Evolutionary conservation across 1,284 basidiomycete species (phyloP), one percentile per base, ranked within the genome.

Genomic region (Ceratobasidium sp.): DNA sequence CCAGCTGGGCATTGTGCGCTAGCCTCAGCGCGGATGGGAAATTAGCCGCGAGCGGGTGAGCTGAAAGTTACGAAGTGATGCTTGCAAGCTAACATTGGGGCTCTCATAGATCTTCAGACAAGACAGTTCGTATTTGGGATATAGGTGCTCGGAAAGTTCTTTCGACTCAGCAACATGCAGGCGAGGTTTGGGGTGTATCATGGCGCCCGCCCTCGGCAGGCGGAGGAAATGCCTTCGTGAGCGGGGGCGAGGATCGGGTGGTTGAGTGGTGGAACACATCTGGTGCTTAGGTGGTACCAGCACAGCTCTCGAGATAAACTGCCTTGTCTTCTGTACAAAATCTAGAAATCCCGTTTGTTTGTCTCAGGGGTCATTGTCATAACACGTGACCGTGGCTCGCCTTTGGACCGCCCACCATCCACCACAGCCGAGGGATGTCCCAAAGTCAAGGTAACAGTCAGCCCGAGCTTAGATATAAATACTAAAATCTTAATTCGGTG

Each of bases 91-190:
- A 3, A 61, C 46, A 21, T 41, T 21, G 35, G 23, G 21, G 47
- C 62, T 23, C 21, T 18, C 30, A 38, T 76, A 93, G 92, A 14
- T 93, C 92, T 54, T 91, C 93, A 14, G 94, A 96, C 81, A 91
- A 90, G 79, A 89, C 88, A 1, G 88, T 94, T 77, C 94, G 94
- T 79, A 87, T 96, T 2, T 96, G 94, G 94, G 94, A 96, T 78
- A 86, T 96, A 55, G 87, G 85, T 1, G 87, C 93, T 35, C 88
- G 93, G 8, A 84, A 89, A 0, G 89, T 89, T 30, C 93, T 96
- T 4, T 92, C 89, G 41, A 94, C 92, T 0, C 85, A 90, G 5
- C 87, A 90, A 76, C 91, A 94, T 62, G 87, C 88, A 0, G 91
- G 89, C 21, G 92, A 94, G 78, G 91, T 96, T 0, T 96, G 94